Evolutionary conservation across 345 rosid genomes (phyloP).

Genomic region (Rhodamnia argentea): DNA sequence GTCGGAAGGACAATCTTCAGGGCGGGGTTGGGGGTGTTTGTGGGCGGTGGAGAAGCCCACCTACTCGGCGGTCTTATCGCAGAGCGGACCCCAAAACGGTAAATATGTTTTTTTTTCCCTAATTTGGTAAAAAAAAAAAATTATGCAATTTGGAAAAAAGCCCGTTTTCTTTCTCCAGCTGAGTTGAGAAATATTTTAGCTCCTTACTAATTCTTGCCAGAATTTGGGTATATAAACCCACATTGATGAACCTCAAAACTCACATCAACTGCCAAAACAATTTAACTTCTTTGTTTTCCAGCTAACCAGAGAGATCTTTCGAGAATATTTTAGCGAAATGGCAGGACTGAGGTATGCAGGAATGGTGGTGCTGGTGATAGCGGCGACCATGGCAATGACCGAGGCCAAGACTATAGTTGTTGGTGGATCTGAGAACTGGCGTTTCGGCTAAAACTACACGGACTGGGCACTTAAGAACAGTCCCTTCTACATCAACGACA

Average conservation of each 20-base stretch:
- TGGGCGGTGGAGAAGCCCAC: too few relatives aligned
- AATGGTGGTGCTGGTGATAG: neutral
- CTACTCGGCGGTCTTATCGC: too few relatives aligned
- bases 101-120: too few relatives aligned
- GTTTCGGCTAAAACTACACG: slow-evolving; percentile 9
- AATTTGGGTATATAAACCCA: neutral
- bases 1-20: too few relatives aligned
- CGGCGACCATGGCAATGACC: neutral
- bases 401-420: slow-evolving; percentile 8
- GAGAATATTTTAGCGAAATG: neutral
- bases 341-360: neutral
- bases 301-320: neutral
- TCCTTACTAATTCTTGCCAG: neutral
- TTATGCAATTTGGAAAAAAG: too few relatives aligned
- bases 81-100: too few relatives aligned
- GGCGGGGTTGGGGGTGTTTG: too few relatives aligned
- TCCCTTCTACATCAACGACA: slow-evolving; percentile 12
- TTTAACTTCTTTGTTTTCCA: neutral
- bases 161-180: neutral
- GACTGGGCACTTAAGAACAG: slow-evolving; percentile 7
- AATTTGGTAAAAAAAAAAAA: too few relatives aligned
- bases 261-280: neutral
- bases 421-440: slow-evolving; percentile 13
- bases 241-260: neutral
- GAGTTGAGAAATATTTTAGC: neutral